Evolutionary conservation across 768 basidiomycete species (phyloP), one percentile per base, ranked within the genome.

Genomic region (Trametes elegans): DNA sequence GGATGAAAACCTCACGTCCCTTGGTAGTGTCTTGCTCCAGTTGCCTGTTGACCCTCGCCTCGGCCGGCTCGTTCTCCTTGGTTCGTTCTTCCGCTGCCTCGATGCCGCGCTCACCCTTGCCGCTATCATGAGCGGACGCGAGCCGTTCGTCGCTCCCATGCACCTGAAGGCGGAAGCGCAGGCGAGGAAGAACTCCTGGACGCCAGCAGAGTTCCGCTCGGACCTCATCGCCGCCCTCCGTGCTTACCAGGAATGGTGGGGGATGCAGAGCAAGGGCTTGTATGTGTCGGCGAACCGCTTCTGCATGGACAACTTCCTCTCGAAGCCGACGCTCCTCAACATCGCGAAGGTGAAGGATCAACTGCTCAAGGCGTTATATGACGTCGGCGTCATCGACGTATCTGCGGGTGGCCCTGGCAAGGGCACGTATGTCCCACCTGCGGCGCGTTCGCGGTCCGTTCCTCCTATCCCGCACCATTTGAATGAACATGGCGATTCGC

Each of bases 1-100:
- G 28, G 74, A 79, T 44, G 82, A 90, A 62, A 84, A 86, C 53
- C 74, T 97, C 40, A 96, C 93, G 0, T 84, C 93, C 2, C 82
- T 98, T 13, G 95, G 95, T 14, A 82, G 85, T 19, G 89, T 98
- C 13, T 79, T 98, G 21, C 81, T 95, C 11, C 89, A 94, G 64
- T 73, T 97, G 0, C 95, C 95, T 3, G 84, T 97, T 35, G 93
- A 97, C 47, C 90, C 84, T 1, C 89, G 91, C 55, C 83, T 98
- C 73, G 95, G 93, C 46, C 85, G 93, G 53, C 75, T 98, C 44
- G 88, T 93, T 48, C 77, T 98, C 4, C 93, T 87, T 68, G 95
- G 95, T 16, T 83, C 85, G 65, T 90, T 97, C 76, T 96, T 96
- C 84, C 83, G 88, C 55, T 97, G 94, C 70, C 76, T 98, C 36